Evolutionary conservation across 2,329 filamentous ascomycete species (phyloP), one percentile per base, ranked within the genome.

Genomic region (Myriosclerotinia curreyana): DNA sequence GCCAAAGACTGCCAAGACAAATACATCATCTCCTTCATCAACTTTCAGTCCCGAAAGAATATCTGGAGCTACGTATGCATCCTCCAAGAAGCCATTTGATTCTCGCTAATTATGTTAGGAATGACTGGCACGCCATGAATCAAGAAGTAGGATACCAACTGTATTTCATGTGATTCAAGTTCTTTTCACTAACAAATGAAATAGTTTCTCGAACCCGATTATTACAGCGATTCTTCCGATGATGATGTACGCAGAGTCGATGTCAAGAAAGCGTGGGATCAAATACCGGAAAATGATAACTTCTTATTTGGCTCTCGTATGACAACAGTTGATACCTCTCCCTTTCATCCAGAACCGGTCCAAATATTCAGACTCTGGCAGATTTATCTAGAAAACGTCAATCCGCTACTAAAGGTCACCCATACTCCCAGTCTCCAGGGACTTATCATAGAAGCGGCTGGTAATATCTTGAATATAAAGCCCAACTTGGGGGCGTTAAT

Each of bases 341-440:
- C 76, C 75, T 77, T 25, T 70, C 77, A 89, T 76, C 89, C 72
- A 3, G 64, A 69, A 36, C 90, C 86, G 0, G 81, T 84, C 15
- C 85, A 90, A 42, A 83, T 90, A 34, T 86, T 90, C 70, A 81
- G 82, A 59, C 80, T 94, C 6, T 94, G 90, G 90, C 87, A 92
- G 73, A 79, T 85, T 11, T 92, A 88, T 68, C 77, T 92, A 7
- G 86, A 91, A 56, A 86, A 90, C 66, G 86, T 93, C 63, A 89
- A 93, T 70, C 89, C 90, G 0, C 74, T 92, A 53, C 84, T 86
- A 69, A 93, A 92, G 73, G 71, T 86, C 53, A 85, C 91, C 31
- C 90, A 94, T 72, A 82, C 88, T 1, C 89, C 90, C 0, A 86
- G 86, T 0, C 75, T 91, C 5, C 86, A 92, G 70, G 81, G 83